phyloP scores from a whole-genome alignment of 2,329 filamentous ascomycete species.

The Colletotrichum tropicicola region DNA sequence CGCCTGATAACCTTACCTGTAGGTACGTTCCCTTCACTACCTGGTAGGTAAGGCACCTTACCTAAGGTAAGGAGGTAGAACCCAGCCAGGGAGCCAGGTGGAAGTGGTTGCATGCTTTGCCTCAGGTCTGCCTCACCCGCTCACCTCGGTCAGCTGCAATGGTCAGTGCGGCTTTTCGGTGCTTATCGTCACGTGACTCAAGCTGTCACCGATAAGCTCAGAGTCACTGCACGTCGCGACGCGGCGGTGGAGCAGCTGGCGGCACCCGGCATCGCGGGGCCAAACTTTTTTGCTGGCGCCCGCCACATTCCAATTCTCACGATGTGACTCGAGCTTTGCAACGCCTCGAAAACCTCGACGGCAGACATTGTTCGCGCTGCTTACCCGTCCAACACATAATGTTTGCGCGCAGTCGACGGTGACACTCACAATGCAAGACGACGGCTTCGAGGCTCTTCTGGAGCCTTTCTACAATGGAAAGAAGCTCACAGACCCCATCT shows the following conservation, averaged over 20 bases:
- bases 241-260: constrained; percentile 6
- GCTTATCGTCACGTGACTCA: background rate
- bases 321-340: constrained; percentile 25
- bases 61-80: background rate
- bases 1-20: background rate
- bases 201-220: background rate
- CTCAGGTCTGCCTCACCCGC: too few relatives aligned
- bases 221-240: background rate
- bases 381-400: constrained; percentile 18
- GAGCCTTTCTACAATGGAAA: constrained; percentile 76
- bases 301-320: constrained; percentile 23
- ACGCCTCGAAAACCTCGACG: constrained; percentile 16
- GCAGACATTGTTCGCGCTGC: background rate
- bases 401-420: constrained; percentile 23
- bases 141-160: background rate
- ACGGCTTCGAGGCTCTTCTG: constrained; percentile 72
- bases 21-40: background rate
- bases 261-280: constrained; percentile 31
- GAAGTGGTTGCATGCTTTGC: too few relatives aligned
- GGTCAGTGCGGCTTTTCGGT: background rate
- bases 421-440: constrained; percentile 61
- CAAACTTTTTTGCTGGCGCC: constrained; percentile 32
- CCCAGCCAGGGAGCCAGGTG: too few relatives aligned
- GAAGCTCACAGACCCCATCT: constrained; percentile 72
- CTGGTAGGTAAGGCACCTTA: too few relatives aligned